Base-by-base conservation (phyloP, 495 filamentous ascomycete genomes). In the Penicillium alfredii region DNA sequence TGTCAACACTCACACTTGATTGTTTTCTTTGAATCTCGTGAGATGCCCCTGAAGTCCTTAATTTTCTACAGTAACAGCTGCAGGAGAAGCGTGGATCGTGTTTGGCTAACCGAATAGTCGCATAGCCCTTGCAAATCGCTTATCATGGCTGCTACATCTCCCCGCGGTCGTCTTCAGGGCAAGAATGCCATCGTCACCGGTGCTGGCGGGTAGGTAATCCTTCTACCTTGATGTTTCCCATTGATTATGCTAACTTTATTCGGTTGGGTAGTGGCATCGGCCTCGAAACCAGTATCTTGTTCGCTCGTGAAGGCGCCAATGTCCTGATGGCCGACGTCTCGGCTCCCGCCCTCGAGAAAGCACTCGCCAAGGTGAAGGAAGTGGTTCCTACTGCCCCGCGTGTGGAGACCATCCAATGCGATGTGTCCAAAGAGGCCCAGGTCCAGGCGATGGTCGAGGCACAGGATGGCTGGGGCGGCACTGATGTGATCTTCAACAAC, bases 401-500 rank as follows among this genome's bases (percentile, higher is more conserved):
- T 6, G 56, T 93, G 20, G 79, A 86, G 41, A 81, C 68, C 19
- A 66, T 69, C 39, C 64, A 67, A 40, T 78, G 73, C 55, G 79
- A 82, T 49, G 78, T 82, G 26, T 70, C 76, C 42, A 84, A 86
- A 49, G 88, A 95, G 62, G 49, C 69, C 40, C 73, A 86, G 19
- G 77, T 95, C 14, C 61, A 82, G 44, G 74, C 81, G 18, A 69
- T 78, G 44, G 72, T 94, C n/a, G 77, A 80, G 37, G 59, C 69
- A 2, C 58, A 88, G 30, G 89, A 96, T 52, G 41, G 66, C 30
- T 94, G 86, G 87, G 90, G 88, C 49, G 92, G 92, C n/a, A 66
- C 87, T 0, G 92, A 98, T 58, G 72, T 96, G 47, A 85, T 98
- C 44, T 98, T 95, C 78, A 98, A 98, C 75, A 98, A 98, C 56